Percentiles rank a stretch among this genome's conserved stretches.
phyloP scores from a whole-genome alignment of 345 rosid genomes.

The Hirschfeldia incana region DNA sequence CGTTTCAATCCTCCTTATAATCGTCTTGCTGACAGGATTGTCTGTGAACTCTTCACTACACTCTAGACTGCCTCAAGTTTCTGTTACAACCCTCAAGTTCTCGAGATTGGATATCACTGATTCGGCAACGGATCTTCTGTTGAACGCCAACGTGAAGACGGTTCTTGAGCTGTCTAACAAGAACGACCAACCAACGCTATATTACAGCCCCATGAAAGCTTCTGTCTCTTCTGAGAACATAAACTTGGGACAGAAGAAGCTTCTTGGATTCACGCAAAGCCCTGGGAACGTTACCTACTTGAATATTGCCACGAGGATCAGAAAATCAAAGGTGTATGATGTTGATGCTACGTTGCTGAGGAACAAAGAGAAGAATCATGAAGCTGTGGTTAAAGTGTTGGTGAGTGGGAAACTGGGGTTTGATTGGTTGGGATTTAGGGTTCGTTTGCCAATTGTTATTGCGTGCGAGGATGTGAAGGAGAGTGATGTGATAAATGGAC shows the following conservation, averaged over 20 bases:
- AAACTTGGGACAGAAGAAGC: constrained; percentile 25
- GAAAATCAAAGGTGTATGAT: constrained; percentile 22
- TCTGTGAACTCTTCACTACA: constrained; percentile 19
- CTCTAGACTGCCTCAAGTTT: constrained; percentile 34
- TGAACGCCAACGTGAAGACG: constrained; percentile 26
- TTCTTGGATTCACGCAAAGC: constrained; percentile 30
- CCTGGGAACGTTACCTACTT: constrained; percentile 18
- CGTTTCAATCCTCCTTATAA: constrained; percentile 19
- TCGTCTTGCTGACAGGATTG: constrained; percentile 24
- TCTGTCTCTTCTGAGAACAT: constrained; percentile 32
- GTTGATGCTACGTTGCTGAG: constrained; percentile 33
- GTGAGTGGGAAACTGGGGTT: constrained; percentile 36
- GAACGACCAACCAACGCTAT: constrained; percentile 26
- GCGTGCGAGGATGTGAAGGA: constrained; percentile 37
- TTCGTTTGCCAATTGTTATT: constrained; percentile 33
- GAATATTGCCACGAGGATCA: background rate
- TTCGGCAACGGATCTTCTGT: constrained; percentile 19
- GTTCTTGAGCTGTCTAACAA: constrained; percentile 36
- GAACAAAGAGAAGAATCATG: constrained; percentile 16
- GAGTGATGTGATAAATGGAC: constrained; percentile 26
- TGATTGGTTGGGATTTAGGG: constrained; percentile 36
- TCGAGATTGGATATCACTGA: constrained; percentile 10
- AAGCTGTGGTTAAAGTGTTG: constrained; percentile 32
- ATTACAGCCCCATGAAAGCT: constrained; percentile 28
- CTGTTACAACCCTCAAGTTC: constrained; percentile 23